phyloP scores from a whole-genome alignment of 83 land plant genomes.

The Picea abies region DNA sequence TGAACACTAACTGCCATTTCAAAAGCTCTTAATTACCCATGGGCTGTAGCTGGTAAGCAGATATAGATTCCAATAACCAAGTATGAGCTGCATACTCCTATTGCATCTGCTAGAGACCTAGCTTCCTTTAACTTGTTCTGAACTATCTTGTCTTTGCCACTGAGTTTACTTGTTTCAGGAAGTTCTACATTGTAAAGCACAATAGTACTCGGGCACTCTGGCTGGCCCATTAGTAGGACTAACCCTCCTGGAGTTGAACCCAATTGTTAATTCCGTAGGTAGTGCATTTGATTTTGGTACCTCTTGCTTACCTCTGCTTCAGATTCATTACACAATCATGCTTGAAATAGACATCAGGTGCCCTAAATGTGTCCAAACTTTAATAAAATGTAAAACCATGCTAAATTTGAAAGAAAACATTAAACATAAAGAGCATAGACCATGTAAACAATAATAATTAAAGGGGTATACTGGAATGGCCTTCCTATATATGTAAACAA shows the following conservation, averaged over 20 bases:
- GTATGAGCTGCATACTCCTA: slow-evolving; percentile 22
- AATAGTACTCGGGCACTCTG: not conserved
- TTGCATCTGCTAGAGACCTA: slow-evolving; percentile 29
- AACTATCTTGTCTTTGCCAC: slow-evolving; percentile 9
- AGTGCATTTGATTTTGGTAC: not conserved
- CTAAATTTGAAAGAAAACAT: not conserved
- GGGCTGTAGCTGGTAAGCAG: no score
- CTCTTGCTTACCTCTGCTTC: not conserved
- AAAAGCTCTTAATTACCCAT: no score
- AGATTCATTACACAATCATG: slow-evolving; percentile 57
- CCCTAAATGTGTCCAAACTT: slow-evolving; percentile 41
- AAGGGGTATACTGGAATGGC: not conserved
- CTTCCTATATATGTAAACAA: no score
- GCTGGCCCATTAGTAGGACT: slow-evolving; percentile 22
- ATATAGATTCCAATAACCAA: no score
- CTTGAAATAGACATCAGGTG: slow-evolving; percentile 66
- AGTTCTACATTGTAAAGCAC: not conserved
- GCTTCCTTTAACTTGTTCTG: slow-evolving; percentile 45
- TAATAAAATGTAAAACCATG: not conserved
- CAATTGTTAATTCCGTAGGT: slow-evolving; percentile 58
- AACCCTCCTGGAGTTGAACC: slow-evolving; percentile 58
- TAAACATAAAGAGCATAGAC: not conserved
- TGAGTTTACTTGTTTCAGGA: not conserved
- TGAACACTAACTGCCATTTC: no score
- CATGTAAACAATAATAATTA: no score